Percentiles rank a stretch among this genome's conserved stretches.
Conservation (phyloP, 768 basidiomycete species). For the Amanita subjunquillea region DNA sequence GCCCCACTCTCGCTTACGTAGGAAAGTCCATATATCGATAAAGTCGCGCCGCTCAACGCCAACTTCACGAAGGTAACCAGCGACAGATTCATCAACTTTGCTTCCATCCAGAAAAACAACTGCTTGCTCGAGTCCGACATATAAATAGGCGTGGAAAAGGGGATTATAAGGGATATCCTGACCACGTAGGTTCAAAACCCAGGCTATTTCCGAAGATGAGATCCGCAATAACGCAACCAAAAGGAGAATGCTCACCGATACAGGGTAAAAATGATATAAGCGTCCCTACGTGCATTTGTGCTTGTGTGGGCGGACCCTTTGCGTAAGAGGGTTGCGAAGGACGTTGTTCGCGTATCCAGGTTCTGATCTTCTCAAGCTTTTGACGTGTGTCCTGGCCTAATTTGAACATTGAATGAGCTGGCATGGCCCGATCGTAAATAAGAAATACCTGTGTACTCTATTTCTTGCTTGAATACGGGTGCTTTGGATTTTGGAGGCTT, state of each 20-base stretch:
- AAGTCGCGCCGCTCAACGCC: conserved; percentile 57
- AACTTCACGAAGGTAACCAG: conserved; percentile 45
- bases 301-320: conserved; percentile 45
- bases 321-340: conserved; percentile 53
- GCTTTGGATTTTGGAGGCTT: conserved; percentile 63
- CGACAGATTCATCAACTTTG: conserved; percentile 53
- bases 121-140: conserved; percentile 49
- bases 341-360: conserved; percentile 57
- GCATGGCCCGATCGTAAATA: background rate
- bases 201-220: conserved; percentile 39
- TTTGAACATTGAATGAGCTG: background rate
- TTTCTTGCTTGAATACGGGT: conserved; percentile 54
- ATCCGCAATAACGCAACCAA: background rate
- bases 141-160: conserved; percentile 82
- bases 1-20: conserved; percentile 68
- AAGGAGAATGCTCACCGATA: conserved; percentile 43
- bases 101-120: conserved; percentile 68
- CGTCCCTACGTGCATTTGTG: conserved; percentile 59
- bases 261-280: conserved; percentile 59
- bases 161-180: conserved; percentile 89
- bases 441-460: conserved; percentile 53
- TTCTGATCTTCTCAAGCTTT: conserved; percentile 63
- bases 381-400: conserved; percentile 47
- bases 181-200: conserved; percentile 82
- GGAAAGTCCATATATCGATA: conserved; percentile 69